Conservation (phyloP, 2,329 filamentous ascomycete genomes). For the Exophiala aquamarina region DNA sequence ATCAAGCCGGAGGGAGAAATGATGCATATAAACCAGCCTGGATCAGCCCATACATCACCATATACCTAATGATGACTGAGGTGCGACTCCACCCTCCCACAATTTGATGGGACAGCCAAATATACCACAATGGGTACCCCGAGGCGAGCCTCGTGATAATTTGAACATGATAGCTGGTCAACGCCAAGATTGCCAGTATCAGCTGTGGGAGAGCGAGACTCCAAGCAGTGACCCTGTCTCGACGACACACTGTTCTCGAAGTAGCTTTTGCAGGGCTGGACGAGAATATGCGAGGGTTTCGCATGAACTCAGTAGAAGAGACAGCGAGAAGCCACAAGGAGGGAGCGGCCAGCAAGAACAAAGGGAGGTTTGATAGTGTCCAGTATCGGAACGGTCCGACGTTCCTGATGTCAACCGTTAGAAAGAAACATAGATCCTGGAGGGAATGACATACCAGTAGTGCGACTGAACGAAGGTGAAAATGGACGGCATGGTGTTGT, state of each 20-base stretch:
- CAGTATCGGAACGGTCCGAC: conserved; percentile 88
- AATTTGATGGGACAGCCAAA: conserved; percentile 56
- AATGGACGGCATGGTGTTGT: conserved; percentile 72
- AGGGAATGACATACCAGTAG: conserved; percentile 74
- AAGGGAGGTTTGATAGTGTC: conserved; percentile 79
- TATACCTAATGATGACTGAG: conserved; percentile 58
- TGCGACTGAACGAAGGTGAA: conserved; percentile 84
- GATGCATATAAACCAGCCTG: conserved; percentile 83
- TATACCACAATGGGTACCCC: conserved; percentile 86
- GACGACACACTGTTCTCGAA: conserved; percentile 1
- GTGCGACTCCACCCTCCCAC: conserved; percentile 5
- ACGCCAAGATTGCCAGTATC: conserved; percentile 67
- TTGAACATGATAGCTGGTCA: conserved; percentile 87
- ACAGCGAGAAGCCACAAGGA: conserved; percentile 67
- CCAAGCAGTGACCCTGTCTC: conserved; percentile 24
- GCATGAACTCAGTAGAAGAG: conserved; percentile 51
- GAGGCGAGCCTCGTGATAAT: conserved; percentile 88
- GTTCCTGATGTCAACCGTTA: conserved; percentile 61
- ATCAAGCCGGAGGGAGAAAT: conserved; percentile 84
- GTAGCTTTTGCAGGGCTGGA: not conserved
- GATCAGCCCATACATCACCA: conserved; percentile 78
- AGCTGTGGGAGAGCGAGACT: conserved; percentile 71
- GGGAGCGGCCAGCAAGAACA: conserved; percentile 81
- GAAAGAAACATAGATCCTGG: not conserved
- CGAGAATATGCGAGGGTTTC: conserved; percentile 3